phyloP scores from a whole-genome alignment of 2,329 filamentous ascomycete species.

The Nigrograna mackinnonii region DNA sequence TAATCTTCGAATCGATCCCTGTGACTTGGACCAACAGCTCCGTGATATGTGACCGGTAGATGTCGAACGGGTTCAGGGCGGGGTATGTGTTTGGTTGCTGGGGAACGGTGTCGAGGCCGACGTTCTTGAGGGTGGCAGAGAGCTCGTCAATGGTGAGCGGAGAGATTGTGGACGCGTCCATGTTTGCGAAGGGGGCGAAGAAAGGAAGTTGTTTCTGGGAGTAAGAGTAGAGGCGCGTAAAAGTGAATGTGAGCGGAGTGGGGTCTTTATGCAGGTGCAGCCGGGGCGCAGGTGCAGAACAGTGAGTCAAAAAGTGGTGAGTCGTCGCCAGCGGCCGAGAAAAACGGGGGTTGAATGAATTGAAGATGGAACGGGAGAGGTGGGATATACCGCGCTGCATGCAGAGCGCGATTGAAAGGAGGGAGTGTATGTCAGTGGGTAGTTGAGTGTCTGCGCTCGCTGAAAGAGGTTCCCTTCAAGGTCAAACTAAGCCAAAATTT shows the following conservation, averaged over 20 bases:
- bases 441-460: conserved; percentile 3
- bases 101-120: conserved; percentile 44
- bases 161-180: conserved; percentile 23
- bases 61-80: conserved; percentile 73
- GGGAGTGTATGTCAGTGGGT: conserved; percentile 9
- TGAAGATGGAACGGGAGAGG: conserved; percentile 22
- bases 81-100: conserved; percentile 56
- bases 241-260: conserved; percentile 8
- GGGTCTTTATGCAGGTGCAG: conserved; percentile 4
- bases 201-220: conserved; percentile 17
- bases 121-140: conserved; percentile 34
- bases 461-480: background rate
- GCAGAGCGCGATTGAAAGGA: conserved; percentile 10
- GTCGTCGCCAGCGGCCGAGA: conserved; percentile 40
- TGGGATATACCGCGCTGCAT: conserved; percentile 26
- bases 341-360: conserved; percentile 23
- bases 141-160: conserved; percentile 39
- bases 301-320: conserved; percentile 31
- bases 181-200: conserved; percentile 22
- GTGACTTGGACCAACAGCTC: conserved; percentile 69
- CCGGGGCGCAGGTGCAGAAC: too few relatives aligned
- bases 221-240: conserved; percentile 12
- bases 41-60: conserved; percentile 79
- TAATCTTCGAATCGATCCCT: conserved; percentile 69
- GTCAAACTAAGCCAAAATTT: conserved; percentile 19